phyloP scores from a whole-genome alignment of 164 flowering plant genomes.

The Aristolochia fimbriata region DNA sequence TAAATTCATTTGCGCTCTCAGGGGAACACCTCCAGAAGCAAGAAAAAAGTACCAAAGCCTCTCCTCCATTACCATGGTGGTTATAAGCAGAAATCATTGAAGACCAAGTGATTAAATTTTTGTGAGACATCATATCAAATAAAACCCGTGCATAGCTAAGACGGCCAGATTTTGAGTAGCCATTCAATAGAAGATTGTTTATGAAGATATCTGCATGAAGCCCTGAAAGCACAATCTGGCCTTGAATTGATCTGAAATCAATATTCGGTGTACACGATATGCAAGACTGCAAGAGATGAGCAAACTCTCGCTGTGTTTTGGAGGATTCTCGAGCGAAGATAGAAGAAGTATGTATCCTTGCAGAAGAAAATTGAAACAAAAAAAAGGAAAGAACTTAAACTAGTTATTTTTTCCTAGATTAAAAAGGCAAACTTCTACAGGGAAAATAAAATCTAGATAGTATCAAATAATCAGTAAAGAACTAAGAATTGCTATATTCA shows the following conservation, averaged over 20 bases:
- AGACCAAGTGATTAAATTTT: conserved; percentile 49
- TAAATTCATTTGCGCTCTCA: conserved; percentile 39
- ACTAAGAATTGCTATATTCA: no score
- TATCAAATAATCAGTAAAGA: no score
- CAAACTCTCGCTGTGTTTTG: conserved; percentile 23
- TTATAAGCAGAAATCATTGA: conserved; percentile 40
- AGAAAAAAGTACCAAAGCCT: conserved; percentile 32
- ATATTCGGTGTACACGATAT: conserved; percentile 9
- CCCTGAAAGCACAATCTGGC: conserved; percentile 30
- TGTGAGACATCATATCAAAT: conserved; percentile 46
- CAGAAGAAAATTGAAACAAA: no score
- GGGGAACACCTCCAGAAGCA: conserved; percentile 16
- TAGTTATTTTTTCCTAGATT: no score
- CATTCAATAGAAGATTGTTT: conserved; percentile 26
- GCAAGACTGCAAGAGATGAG: conserved; percentile 26
- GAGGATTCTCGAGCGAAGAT: conserved; percentile 6
- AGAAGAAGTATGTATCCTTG: conserved; percentile 4
- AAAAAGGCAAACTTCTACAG: no score
- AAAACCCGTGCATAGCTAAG: conserved; percentile 23
- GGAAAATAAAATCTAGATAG: no score
- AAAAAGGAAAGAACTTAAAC: no score
- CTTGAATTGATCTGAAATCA: conserved; percentile 25
- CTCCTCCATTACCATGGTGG: conserved; percentile 27
- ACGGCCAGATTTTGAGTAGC: conserved; percentile 25
- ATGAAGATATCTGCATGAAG: conserved; percentile 34